phyloP scores from a whole-genome alignment of 352 stramenopile species.

The Pythium insidiosum region DNA sequence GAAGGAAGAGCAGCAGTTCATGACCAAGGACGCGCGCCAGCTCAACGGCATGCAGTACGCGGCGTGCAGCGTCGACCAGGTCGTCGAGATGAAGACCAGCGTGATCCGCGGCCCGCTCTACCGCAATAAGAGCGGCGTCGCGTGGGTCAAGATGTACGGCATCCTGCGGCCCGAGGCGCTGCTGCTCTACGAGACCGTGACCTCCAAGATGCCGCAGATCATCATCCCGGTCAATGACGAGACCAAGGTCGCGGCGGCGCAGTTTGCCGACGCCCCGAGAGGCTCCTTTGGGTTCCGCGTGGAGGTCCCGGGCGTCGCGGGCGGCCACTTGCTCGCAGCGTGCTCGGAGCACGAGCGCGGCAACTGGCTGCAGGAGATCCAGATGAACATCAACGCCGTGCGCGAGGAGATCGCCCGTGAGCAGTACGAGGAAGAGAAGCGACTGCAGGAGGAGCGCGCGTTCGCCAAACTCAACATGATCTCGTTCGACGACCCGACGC shows the following conservation, averaged over 20 bases:
- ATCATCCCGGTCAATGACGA: constrained; percentile 75
- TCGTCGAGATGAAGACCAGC: constrained; percentile 61
- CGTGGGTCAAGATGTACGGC: constrained; percentile 64
- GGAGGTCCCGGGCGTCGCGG: constrained; percentile 48
- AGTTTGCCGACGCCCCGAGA: constrained; percentile 40
- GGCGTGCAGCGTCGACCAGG: constrained; percentile 48
- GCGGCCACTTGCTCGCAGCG: constrained; percentile 47
- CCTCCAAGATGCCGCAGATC: constrained; percentile 46
- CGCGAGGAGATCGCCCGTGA: constrained; percentile 26
- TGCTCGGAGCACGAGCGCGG: constrained; percentile 58
- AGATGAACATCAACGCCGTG: constrained; percentile 50
- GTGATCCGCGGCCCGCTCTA: constrained; percentile 57
- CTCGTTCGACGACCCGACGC: constrained; percentile 52
- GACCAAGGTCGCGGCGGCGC: constrained; percentile 26
- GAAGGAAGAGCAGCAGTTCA: constrained; percentile 32
- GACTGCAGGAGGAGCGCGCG: constrained; percentile 35
- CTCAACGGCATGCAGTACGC: constrained; percentile 83
- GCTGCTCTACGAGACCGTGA: constrained; percentile 60
- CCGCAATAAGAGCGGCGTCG: constrained; percentile 58
- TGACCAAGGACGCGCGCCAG: constrained; percentile 41
- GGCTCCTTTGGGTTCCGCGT: constrained; percentile 54
- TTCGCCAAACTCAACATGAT: constrained; percentile 80
- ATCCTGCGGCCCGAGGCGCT: constrained; percentile 61
- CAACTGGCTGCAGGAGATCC: constrained; percentile 74
- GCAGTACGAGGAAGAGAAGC: constrained; percentile 46